A percentile compares a stretch with the other conserved stretches of the same genome.
These are phyloP conservation scores for Globisporangium okanoganense DNA, from an alignment of 352 stramenopile species.

Conservation along the genomic window DNA sequence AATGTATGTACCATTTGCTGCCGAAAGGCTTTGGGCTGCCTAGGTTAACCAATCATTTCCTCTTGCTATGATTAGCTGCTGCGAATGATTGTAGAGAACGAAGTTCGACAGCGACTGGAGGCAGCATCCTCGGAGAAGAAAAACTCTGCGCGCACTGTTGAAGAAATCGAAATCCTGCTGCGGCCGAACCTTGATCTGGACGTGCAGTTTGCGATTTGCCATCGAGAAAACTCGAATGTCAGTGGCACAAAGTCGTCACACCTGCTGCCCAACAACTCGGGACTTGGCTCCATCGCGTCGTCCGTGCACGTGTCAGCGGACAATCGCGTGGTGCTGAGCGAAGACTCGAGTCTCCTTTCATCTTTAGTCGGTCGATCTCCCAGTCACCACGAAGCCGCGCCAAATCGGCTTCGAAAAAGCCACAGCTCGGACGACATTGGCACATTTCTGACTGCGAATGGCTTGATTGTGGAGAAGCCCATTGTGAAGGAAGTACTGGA, in stretches of 20 bases:
- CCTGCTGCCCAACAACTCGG: conserved; percentile 1
- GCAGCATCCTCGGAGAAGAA: conserved; percentile 7
- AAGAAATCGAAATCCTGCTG: conserved; percentile 60
- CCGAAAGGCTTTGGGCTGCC: not conserved
- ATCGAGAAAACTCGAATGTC: conserved; percentile 39
- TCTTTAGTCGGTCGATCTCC: not conserved
- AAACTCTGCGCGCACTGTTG: conserved; percentile 7
- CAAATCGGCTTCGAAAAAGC: conserved; percentile 35
- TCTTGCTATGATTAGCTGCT: conserved; percentile 34
- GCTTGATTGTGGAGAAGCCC: conserved; percentile 19
- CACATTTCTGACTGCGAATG: conserved; percentile 19
- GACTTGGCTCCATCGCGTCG: conserved; percentile 37
- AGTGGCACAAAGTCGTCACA: not conserved
- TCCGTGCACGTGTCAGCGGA: conserved; percentile 27
- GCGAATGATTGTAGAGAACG: conserved; percentile 68
- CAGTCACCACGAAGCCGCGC: not conserved
- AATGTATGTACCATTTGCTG: too few species aligned
- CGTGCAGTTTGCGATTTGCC: conserved; percentile 52
- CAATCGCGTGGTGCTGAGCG: conserved; percentile 36
- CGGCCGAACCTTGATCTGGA: conserved; percentile 43
- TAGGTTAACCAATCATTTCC: not conserved
- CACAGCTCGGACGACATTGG: conserved; percentile 57
- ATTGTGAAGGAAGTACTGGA: conserved; percentile 44
- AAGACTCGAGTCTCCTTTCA: conserved; percentile 27
- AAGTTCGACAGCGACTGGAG: conserved; percentile 27